These are phyloP conservation scores for Tagetes erecta DNA, from an alignment of 129 eudicot genomes.

Conservation along the genomic window DNA sequence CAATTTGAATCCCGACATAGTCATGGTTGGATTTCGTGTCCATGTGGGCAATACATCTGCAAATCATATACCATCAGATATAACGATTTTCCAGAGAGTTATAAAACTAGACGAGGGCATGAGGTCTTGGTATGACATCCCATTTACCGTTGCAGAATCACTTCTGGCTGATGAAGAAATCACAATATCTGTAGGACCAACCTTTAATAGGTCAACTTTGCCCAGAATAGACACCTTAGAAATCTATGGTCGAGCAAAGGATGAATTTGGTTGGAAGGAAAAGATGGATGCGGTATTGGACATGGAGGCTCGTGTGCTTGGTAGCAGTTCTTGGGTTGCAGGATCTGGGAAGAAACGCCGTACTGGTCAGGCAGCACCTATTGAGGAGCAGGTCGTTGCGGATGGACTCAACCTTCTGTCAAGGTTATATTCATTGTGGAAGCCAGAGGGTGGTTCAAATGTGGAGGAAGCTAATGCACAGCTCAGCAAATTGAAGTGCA, in stretches of 20 bases:
- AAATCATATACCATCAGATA: constrained; percentile 92
- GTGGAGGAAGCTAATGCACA: constrained; percentile 60
- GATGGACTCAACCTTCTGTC: constrained; percentile 94
- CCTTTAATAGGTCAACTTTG: constrained; percentile 70
- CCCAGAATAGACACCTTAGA: constrained; percentile 91
- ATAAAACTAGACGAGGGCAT: constrained; percentile 92
- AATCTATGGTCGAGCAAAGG: constrained; percentile 94
- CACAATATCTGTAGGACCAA: constrained; percentile 66
- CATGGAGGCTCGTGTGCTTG: constrained; percentile 96
- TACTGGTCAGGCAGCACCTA: constrained; percentile 59
- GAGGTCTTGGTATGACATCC: constrained; percentile 98
- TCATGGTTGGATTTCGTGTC: constrained; percentile 94
- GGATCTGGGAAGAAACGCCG: constrained; percentile 70
- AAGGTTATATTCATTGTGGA: constrained; percentile 55
- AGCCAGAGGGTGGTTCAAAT: constrained; percentile 50
- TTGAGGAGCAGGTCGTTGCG: constrained; percentile 91
- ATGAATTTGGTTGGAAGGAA: constrained; percentile 99
- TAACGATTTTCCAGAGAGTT: constrained; percentile 87
- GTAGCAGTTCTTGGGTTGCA: constrained; percentile 59
- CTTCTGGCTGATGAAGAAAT: constrained; percentile 98
- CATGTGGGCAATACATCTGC: constrained; percentile 95
- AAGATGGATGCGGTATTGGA: constrained; percentile 95
- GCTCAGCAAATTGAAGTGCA: constrained; percentile 61
- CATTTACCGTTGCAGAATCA: constrained; percentile 96
- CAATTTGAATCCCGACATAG: constrained; percentile 92